Base-by-base conservation (phyloP, 2,329 filamentous ascomycete genomes). In the Saccharata proteae region DNA sequence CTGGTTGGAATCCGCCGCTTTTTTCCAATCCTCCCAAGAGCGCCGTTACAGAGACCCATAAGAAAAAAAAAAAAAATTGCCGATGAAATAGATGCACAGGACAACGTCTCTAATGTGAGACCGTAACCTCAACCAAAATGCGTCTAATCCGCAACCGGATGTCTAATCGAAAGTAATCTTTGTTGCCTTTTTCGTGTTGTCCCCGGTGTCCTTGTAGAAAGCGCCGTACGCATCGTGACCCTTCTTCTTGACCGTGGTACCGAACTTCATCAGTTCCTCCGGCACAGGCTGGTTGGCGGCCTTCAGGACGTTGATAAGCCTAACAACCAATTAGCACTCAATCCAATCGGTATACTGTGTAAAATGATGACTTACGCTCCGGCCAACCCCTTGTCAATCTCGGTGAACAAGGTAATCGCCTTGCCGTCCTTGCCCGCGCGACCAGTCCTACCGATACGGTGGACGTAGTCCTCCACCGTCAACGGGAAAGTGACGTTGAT, bases 191-290 rank as follows among this genome's bases (percentile, higher is more conserved):
- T 88, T 80, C 54, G 71, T 82, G n/a, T n/a, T n/a, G 55, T 77
- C 77, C 46, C 83, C 80, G 6, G 82, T 76, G 46, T 94, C 84
- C 60, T 90, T 93, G 68, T 81, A 93, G 55, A 96, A 96, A 18
- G 85, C 84, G 35, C 90, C 90, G 52, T 96, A 98, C 28, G 82
- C 80, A 49, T 85, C 81, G 61, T 98, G 90, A 29, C 77, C 73
- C 84, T 96, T 96, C 74, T 93, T 94, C 74, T 96, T 98, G 31
- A 98, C 90, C 1, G 88, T 96, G 14, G 85, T 93, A 47, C 90
- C 90, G 45, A 94, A 98, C 61, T 93, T 94, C 55, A 96, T 67
- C 21, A 98, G 64, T 16, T 83, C 80, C 25, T 93, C 84, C 3
- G 90, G 90, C 1, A 98, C 83, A 9, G 76, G 69, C 58, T 98